Conservation (phyloP, 768 basidiomycete species). For the Solioccasus polychromus region DNA sequence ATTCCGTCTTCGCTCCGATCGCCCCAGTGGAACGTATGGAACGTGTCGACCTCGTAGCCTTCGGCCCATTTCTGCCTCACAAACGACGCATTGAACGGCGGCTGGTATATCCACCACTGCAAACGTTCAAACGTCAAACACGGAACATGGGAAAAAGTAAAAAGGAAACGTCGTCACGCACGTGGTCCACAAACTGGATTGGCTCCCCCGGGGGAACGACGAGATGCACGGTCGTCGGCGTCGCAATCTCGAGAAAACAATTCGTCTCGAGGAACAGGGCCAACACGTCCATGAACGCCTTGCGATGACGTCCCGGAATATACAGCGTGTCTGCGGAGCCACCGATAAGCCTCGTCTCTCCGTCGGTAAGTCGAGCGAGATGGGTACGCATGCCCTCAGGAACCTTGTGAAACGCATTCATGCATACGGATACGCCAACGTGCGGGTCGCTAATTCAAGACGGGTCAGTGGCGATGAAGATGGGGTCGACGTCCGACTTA, state of each 20-base stretch:
- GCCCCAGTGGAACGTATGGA: slow-evolving; percentile 52
- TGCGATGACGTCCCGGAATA: slow-evolving; percentile 41
- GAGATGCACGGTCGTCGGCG: slow-evolving; percentile 44
- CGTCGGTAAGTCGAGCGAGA: slow-evolving; percentile 35
- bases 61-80: slow-evolving; percentile 45
- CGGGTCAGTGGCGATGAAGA: neutral
- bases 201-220: slow-evolving; percentile 37
- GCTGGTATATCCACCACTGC: slow-evolving; percentile 48
- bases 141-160: neutral
- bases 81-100: slow-evolving; percentile 45
- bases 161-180: slow-evolving; percentile 16
- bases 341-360: slow-evolving; percentile 40
- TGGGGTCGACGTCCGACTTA: slow-evolving; percentile 17
- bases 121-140: neutral
- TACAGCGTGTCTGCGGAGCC: slow-evolving; percentile 50
- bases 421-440: slow-evolving; percentile 43
- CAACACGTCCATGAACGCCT: slow-evolving; percentile 39
- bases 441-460: slow-evolving; percentile 36
- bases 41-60: slow-evolving; percentile 49
- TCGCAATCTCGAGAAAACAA: slow-evolving; percentile 50
- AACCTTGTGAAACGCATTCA: slow-evolving; percentile 38
- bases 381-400: slow-evolving; percentile 35
- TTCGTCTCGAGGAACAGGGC: slow-evolving; percentile 44
- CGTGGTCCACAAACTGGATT: slow-evolving; percentile 49
- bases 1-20: slow-evolving; percentile 33